These are phyloP conservation scores for Yamadazyma friedrichii DNA, from an alignment of 1,139 yeast genomes.

Conservation along the genomic window DNA sequence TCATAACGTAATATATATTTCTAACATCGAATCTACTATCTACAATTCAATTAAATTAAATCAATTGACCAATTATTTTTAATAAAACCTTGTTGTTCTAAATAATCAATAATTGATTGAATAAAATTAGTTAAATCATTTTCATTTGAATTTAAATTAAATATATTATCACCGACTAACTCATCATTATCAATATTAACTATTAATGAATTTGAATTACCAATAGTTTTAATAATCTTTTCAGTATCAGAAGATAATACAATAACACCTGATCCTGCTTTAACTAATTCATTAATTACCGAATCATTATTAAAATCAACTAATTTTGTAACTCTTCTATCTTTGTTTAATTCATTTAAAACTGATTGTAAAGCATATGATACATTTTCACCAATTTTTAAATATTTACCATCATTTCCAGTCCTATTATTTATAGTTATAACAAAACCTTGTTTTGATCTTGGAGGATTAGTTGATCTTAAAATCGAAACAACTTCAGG, in stretches of 20 bases:
- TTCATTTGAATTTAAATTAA: constrained; percentile 12
- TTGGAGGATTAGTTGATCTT: constrained; percentile 92
- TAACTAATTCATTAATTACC: constrained; percentile 77
- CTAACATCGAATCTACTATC: too few relatives aligned
- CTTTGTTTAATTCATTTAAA: constrained; percentile 84
- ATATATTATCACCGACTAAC: constrained; percentile 13
- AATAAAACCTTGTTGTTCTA: constrained; percentile 74
- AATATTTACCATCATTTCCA: constrained; percentile 34
- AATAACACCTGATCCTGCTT: constrained; percentile 89
- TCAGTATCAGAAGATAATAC: constrained; percentile 35
- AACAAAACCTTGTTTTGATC: constrained; percentile 85
- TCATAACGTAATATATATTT: too few relatives aligned
- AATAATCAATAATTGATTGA: constrained; percentile 63
- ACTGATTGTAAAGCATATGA: constrained; percentile 87
- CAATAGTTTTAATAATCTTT: constrained; percentile 47
- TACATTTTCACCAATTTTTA: constrained; percentile 42
- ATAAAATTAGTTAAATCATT: constrained; percentile 50
- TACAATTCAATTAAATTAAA: constrained; percentile 2
- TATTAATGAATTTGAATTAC: constrained; percentile 32
- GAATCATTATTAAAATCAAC: constrained; percentile 52
- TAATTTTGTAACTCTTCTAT: constrained; percentile 77
- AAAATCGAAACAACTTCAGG: constrained; percentile 92
- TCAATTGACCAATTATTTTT: constrained; percentile 7
- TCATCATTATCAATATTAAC: constrained; percentile 17
- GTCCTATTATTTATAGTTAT: constrained; percentile 43